Evolutionary conservation across 352 stramenopile species (phyloP), one percentile per base, ranked within the genome.

Genomic region (Globisporangium abappressorium): DNA sequence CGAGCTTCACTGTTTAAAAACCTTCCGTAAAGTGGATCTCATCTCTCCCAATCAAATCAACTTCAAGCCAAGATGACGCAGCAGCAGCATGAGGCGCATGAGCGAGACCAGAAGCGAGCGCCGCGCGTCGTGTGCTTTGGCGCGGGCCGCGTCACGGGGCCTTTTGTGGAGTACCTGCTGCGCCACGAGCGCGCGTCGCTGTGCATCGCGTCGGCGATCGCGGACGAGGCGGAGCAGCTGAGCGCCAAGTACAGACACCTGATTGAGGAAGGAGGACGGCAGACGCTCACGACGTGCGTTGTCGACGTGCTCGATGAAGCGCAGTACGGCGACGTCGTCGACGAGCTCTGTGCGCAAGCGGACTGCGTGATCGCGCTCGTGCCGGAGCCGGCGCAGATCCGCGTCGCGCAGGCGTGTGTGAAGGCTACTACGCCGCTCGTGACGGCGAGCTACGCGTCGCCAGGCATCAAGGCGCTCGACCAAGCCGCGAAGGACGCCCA

Each of bases 381-480:
- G 34, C 91, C 92, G 3, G 85, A 88, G 28, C 74, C 79, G 14
- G 91, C 97, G 74, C 91, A 98, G 70, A 55, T 82, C 28, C 69
- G 70, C 5, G 75, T 97, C 9, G 89, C 87, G 14, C 66, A 84
- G 51, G 74, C 81, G 54, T 96, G 86, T 63, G 79, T 97, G 34
- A 46, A 63, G 15, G 65, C 72, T n/a, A 73, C 78, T 26, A 90
- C 71, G 30, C 76, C 92, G 59, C 74, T 98, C 24, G 87, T 97
- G 41, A 97, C 92, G 8, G 91, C 92, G n/a, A 96, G 84, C 67
- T 98, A 97, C 65, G 85, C 93, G 22, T 95, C 81, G 28, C 70
- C 79, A n/a, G 89, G 81, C 14, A 95, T 98, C 69, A 72, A 78
- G 43, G 33, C 72, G 18, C 68, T 97, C 12, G 60, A 82, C 33